Evolutionary conservation across 768 basidiomycete species (phyloP), one percentile per base, ranked within the genome.

Genomic region (Lactifluus volemus): DNA sequence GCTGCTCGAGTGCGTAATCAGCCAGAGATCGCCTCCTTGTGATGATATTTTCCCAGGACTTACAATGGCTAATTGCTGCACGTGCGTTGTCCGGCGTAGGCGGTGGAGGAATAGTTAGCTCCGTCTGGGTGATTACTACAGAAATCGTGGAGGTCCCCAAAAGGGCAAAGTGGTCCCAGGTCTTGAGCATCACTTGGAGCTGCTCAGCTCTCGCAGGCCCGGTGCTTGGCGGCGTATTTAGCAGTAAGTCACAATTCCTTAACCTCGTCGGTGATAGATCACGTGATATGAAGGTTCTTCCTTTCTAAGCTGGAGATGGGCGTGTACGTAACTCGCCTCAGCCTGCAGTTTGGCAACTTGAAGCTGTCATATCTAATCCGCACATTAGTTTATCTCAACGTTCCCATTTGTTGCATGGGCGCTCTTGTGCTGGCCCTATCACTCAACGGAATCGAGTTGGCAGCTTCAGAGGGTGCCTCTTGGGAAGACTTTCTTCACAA

Each of bases 151-250:
- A 85, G 70, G 78, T 83, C 34, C 77, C 75, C 62, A 75, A 79
- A 61, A 82, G 88, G 58, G 85, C 89, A 52, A 89, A 84, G 70
- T 92, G 89, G 90, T 89, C 88, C 10, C 88, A 89, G 70, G 88
- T 88, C 25, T 78, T 92, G 36, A 91, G 89, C 65, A 70, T 91
- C 57, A 92, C 90, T 41, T 92, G 90, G 90, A 85, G 85, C 61
- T 88, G 86, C 70, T 92, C 90, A 49, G 90, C 90, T 38, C 72
- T 92, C 63, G 88, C 89, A 50, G 90, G 91, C 7, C 90, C 90
- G 21, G 72, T 92, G 17, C 75, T 92, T n/a, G 90, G 90, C 41
- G 90, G 90, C 36, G 66, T 86, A 58, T 92, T 92, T 74, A 90
- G 89, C 69, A 77, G 87, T 89, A 63, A 72, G 83, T 75, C 10